Base-by-base conservation (phyloP, 495 filamentous ascomycete species). In the Apodospora peruviana region DNA sequence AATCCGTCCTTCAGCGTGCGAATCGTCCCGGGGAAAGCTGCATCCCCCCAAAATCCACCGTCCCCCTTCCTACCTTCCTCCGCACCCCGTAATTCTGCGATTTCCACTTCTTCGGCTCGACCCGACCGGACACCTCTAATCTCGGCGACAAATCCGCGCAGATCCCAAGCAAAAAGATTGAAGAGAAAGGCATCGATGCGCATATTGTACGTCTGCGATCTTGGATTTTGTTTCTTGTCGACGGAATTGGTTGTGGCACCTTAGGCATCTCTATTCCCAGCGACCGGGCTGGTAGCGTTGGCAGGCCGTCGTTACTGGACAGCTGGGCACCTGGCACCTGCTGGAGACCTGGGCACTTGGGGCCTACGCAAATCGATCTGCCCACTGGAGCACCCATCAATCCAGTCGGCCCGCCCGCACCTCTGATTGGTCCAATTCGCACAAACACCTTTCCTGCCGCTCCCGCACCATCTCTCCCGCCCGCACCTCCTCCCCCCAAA, bases 371-470 rank as follows among this genome's bases (percentile, higher is more conserved):
- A n/a, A 32, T 7, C 14, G 27, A 7, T 7, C 27, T 32, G 27
- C 7, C 27, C 27, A 32, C 14, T 32, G 7, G 27, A 38, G 36
- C 48, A 44, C 47, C 39, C 16, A 39, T 53, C 49, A 48, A 44
- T 48, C 51, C 43, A 27, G 49, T 53, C 52, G 45, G 45, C 41
- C 61, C 40, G 57, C 50, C 51, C 50, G 45, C 55, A 23, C 16
- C 36, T 48, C 65, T 60, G 63, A 61, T 65, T 65, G 54, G 56
- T 39, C 60, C 51, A 57, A 64, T 61, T 61, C 51, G 44, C 22
- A 47, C 62, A 61, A 63, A 63, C 61, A 61, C 53, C 53, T 59
- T 52, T 37, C 50, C 60, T 64, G 56, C 60, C 61, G 61, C 53
- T 59, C 57, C 64, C 59, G 53, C 55, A 59, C 60, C 55, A 53